Evolutionary conservation across 2,329 filamentous ascomycete species (phyloP), one percentile per base, ranked within the genome.

Genomic region (Lasiodiplodia theobromae): DNA sequence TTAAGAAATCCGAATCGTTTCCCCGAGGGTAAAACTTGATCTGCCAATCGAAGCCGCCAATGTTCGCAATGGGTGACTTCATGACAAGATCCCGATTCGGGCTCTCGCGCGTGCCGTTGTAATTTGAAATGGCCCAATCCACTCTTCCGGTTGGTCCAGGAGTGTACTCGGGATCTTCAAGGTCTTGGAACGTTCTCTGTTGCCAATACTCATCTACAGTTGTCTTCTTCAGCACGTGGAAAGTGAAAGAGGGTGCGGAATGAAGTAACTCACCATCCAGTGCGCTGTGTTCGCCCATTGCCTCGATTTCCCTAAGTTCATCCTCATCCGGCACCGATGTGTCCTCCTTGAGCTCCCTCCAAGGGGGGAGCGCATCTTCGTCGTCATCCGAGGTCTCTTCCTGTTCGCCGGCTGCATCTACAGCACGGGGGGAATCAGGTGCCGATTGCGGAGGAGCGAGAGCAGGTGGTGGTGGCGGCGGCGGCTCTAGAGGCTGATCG

Each of bases 21-120:
- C 88, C 88, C 54, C 84, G 83, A 2, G 88, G 88, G 71, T 87
- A 89, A 74, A 89, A 87, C 75, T 90, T 90, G 79, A 90, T 86
- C 67, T 85, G 87, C 88, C 88, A 90, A 74, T 89, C 87, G 70
- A 86, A 85, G 23, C 86, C 87, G 23, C 86, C 88, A 68, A 90
- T 80, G 31, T 78, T 83, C 12, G 87, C 85, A 6, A 83, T 74
- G 0, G 83, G 86, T 6, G 88, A 90, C 37, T 84, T 85, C 84
- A 89, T 87, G 71, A 89, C 80, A 51, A 84, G 81, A 47, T 85
- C 83, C 52, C 83, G 83, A 73, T 89, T 89, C 2, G 87, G 88
- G 3, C 84, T 83, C 60, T 89, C 86, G 63, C 82, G 85, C 14
- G 87, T 89, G 60, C 88, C 88, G 69, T 89, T 86, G 72, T 88